phyloP scores from a whole-genome alignment of 306 rosid species.

The Quercus berberidifolia region DNA sequence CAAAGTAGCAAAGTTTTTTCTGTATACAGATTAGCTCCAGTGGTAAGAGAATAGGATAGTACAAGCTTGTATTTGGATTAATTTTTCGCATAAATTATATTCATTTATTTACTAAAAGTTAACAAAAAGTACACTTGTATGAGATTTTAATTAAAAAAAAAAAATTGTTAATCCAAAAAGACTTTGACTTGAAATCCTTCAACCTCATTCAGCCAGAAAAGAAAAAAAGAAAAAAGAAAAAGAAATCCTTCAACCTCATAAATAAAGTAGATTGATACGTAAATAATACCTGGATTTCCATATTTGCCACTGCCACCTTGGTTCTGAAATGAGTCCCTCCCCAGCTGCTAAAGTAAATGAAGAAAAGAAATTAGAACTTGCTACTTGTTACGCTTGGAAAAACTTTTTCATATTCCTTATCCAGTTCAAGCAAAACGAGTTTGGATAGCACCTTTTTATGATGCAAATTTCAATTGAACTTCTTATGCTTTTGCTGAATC shows the following conservation, averaged over 20 bases:
- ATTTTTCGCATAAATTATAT: no score
- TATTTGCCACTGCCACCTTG: conserved; percentile 13
- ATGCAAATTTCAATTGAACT: background rate
- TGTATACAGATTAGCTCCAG: background rate
- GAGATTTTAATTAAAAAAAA: no score
- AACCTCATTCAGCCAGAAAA: no score
- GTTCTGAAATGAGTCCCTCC: conserved; percentile 11
- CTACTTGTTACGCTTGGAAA: background rate
- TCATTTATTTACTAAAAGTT: no score
- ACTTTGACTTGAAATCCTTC: background rate
- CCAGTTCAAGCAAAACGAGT: background rate
- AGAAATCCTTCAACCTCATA: no score
- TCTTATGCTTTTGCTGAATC: background rate
- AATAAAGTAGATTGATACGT: no score
- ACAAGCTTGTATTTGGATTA: background rate
- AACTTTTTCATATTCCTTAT: background rate
- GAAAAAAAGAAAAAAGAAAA: no score
- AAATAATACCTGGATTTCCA: conserved; percentile 24
- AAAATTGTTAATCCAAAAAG: background rate
- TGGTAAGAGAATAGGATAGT: background rate
- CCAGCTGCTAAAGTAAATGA: conserved; percentile 28
- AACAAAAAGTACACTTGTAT: no score
- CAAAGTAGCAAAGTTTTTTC: no score
- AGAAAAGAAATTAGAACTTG: background rate
- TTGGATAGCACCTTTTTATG: background rate